Evolutionary conservation across 2,329 filamentous ascomycete species (phyloP).

Genomic region (Fonsecaea erecta): DNA sequence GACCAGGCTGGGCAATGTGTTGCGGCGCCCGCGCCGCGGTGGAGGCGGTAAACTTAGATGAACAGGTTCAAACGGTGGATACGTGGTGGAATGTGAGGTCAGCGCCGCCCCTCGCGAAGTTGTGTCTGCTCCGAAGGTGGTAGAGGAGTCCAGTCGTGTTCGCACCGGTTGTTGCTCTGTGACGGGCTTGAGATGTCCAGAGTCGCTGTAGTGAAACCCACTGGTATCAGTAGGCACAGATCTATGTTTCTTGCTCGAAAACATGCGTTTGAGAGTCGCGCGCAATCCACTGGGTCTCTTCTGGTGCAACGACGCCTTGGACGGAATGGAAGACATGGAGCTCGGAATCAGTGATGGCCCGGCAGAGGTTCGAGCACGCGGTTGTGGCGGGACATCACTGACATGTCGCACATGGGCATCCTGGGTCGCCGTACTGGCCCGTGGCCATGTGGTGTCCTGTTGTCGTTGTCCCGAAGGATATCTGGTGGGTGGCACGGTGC

Average conservation of each 20-base stretch:
- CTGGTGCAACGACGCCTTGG: constrained; percentile 32
- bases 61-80: constrained; percentile 19
- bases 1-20: constrained; percentile 52
- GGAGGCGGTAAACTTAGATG: constrained; percentile 13
- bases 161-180: constrained; percentile 22
- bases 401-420: constrained; percentile 28
- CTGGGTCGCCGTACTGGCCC: constrained; percentile 21
- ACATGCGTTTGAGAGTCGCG: constrained; percentile 37
- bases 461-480: constrained; percentile 17
- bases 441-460: constrained; percentile 28
- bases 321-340: constrained; percentile 35
- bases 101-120: constrained; percentile 30
- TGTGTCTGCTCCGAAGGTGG: neutral
- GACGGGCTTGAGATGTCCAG: constrained; percentile 24
- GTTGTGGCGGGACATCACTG: constrained; percentile 22
- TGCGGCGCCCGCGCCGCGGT: constrained; percentile 42
- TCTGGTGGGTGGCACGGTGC: constrained; percentile 10
- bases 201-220: constrained; percentile 22
- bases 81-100: constrained; percentile 30
- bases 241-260: constrained; percentile 34
- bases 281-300: constrained; percentile 32
- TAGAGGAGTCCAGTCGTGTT: constrained; percentile 10
- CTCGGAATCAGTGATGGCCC: constrained; percentile 32
- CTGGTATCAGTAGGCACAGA: constrained; percentile 22
- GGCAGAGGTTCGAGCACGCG: constrained; percentile 24